Evolutionary conservation across 2,329 filamentous ascomycete species (phyloP), one percentile per base, ranked within the genome.

Genomic region (Aspergillus piperis): DNA sequence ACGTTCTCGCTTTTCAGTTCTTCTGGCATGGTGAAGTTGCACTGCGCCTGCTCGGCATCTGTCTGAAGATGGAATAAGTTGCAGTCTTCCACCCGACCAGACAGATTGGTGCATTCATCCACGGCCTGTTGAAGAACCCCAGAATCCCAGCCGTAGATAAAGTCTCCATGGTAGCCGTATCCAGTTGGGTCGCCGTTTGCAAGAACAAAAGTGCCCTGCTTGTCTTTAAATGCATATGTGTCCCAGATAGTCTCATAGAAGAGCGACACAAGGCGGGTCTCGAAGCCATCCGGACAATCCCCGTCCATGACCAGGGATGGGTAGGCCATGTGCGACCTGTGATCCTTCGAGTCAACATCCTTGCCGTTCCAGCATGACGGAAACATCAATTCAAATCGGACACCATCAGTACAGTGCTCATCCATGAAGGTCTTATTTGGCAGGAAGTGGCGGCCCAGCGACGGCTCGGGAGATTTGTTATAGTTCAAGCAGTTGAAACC

Each of bases 401-500:
- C 72, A 60, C 94, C 94, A 70, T 96, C 84, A n/a, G 79, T 78
- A 78, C 94, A 98, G 77, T 94, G 88, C 57, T 83, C 83, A 71
- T 97, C 92, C 38, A 96, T 82, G 72, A 86, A 96, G 0, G 78
- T 77, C 82, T 96, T 96, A 69, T 89, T 84, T 0, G 94, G 93
- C 68, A 97, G 70, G 73, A 86, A 88, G 76, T 96, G 93, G 66
- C 93, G 91, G 75, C 87, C 90, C 38, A 96, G 83, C 13, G 92
- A 90, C 1, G 84, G 83, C 75, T 96, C 92, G 2, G 90, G 81
- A 17, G 68, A 69, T 23, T 77, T 80, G 32, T 68, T 70, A 73
- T 97, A 97, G 84, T 98, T 88, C 62, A 99, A 80, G 78, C 95
- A 98, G 82, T 98, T 98, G 85, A 96, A 96, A 3, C 95, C 94